These are phyloP conservation scores for Quercus glauca DNA, from an alignment of 306 rosid species.

Conservation along the genomic window DNA sequence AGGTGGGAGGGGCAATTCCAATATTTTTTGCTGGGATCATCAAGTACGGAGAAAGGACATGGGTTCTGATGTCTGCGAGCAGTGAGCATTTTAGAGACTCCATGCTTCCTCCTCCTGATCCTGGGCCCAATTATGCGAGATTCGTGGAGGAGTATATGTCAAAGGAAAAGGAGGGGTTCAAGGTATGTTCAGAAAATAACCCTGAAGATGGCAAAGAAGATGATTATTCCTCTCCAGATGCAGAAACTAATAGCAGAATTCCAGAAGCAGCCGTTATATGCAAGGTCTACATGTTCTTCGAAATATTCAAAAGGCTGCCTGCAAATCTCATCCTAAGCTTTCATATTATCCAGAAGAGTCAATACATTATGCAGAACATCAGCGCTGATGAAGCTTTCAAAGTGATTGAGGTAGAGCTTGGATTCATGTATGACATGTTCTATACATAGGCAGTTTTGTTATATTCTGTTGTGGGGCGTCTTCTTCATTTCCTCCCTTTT, in stretches of 20 bases:
- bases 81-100: slow-evolving; percentile 12
- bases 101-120: slow-evolving; percentile 6
- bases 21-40: slow-evolving; percentile 1
- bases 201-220: no score
- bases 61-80: slow-evolving; percentile 24
- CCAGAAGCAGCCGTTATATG: not conserved
- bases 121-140: slow-evolving; percentile 4
- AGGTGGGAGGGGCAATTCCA: slow-evolving; percentile 1
- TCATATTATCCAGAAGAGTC: not conserved
- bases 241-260: no score
- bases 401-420: slow-evolving; percentile 39
- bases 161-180: not conserved
- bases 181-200: not conserved
- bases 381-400: slow-evolving; percentile 7
- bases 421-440: slow-evolving; percentile 26
- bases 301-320: not conserved
- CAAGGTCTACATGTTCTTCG: not conserved
- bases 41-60: slow-evolving; percentile 13
- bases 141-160: not conserved
- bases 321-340: slow-evolving; percentile 23
- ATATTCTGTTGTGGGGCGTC: not conserved
- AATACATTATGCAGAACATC: not conserved
- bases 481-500: not conserved
- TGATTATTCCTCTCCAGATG: no score
- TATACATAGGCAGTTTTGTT: slow-evolving; percentile 20